phyloP scores from a whole-genome alignment of 2,329 filamentous ascomycete genomes.

The Coleophoma eucalyptorum region DNA sequence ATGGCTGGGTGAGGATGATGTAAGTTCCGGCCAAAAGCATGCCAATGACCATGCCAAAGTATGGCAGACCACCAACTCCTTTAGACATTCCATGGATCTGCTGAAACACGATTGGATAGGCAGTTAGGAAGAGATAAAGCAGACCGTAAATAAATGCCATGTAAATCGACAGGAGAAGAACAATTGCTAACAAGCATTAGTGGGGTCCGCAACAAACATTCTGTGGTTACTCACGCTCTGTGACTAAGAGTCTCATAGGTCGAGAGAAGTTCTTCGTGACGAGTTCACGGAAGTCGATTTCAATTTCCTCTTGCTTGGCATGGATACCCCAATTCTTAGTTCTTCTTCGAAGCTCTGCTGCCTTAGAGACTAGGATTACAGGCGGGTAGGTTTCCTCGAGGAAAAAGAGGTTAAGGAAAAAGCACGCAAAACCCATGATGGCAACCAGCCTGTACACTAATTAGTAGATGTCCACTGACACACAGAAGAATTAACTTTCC shows the following conservation, averaged over 20 bases:
- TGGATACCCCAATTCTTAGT: conserved; percentile 69
- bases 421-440: conserved; percentile 60
- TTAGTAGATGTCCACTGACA: not conserved
- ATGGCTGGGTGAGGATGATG: conserved; percentile 60
- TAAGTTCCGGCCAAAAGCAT: conserved; percentile 63
- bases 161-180: conserved; percentile 64
- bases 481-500: conserved; percentile 25
- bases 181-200: conserved; percentile 51
- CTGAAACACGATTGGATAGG: conserved; percentile 79
- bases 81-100: conserved; percentile 65
- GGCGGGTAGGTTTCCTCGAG: conserved; percentile 69
- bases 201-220: not conserved
- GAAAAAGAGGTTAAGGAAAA: conserved; percentile 56
- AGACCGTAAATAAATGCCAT: conserved; percentile 75
- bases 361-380: conserved; percentile 59
- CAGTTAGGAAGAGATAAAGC: conserved; percentile 81
- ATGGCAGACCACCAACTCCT: conserved; percentile 73
- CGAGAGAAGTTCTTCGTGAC: conserved; percentile 48
- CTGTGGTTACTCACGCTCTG: conserved; percentile 39
- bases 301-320: conserved; percentile 69
- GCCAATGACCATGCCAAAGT: conserved; percentile 79
- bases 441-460: conserved; percentile 34
- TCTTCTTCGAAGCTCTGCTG: conserved; percentile 55
- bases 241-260: conserved; percentile 46
- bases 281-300: conserved; percentile 61